Evolutionary conservation across 495 filamentous ascomycete species (phyloP).

Genomic region (Durotheca rogersii): DNA sequence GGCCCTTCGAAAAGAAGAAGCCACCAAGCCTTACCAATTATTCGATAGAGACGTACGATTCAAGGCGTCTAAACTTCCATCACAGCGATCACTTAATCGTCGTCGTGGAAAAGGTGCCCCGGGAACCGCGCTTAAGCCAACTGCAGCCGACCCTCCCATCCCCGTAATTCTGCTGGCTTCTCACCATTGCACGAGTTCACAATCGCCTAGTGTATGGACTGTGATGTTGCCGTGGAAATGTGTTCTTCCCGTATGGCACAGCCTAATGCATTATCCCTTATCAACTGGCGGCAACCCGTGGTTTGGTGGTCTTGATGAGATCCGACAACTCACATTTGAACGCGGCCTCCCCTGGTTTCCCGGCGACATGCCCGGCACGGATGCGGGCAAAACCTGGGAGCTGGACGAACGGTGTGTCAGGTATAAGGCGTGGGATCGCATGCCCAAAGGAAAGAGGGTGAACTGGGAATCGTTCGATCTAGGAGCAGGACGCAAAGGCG

Average conservation of each 20-base stretch:
- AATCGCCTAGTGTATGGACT: constrained; percentile 72
- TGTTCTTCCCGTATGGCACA: constrained; percentile 81
- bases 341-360: constrained; percentile 81
- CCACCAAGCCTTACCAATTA: constrained; percentile 54
- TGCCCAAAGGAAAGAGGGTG: constrained; percentile 77
- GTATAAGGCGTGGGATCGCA: constrained; percentile 69
- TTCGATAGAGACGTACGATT: constrained; percentile 68
- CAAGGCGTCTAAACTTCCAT: constrained; percentile 63
- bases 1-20: constrained; percentile 68
- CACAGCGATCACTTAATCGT: constrained; percentile 84
- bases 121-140: constrained; percentile 60
- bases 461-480: constrained; percentile 77
- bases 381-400: constrained; percentile 78
- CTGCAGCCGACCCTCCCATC: constrained; percentile 72
- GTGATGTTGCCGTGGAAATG: constrained; percentile 91
- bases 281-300: constrained; percentile 75
- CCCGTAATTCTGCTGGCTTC: constrained; percentile 73
- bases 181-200: constrained; percentile 45
- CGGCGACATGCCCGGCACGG: constrained; percentile 80
- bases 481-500: constrained; percentile 73
- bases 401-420: constrained; percentile 60
- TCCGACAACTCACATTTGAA: constrained; percentile 81
- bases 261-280: constrained; percentile 80
- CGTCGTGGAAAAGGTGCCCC: constrained; percentile 68
- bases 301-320: constrained; percentile 80